These are phyloP conservation scores for Casuarina glauca DNA, from an alignment of 306 rosid species.

Conservation along the genomic window DNA sequence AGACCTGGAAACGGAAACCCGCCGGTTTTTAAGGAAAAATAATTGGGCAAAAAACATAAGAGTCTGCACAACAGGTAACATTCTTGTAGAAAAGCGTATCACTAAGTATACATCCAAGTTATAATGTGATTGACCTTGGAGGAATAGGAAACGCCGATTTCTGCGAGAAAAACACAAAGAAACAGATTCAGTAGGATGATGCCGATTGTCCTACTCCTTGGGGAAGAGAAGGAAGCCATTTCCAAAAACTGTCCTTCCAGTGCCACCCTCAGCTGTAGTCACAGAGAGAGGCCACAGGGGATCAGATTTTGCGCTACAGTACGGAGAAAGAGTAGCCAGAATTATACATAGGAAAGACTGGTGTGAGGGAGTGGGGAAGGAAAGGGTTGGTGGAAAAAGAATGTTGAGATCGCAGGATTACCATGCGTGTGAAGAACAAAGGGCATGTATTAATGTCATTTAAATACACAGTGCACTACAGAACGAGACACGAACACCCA, in stretches of 20 bases:
- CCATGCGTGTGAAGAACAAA: conserved; percentile 14
- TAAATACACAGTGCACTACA: not conserved
- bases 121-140: conserved; percentile 46
- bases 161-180: conserved; percentile 47
- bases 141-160: conserved; percentile 44
- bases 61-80: not conserved
- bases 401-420: conserved; percentile 27
- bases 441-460: not conserved
- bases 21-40: conserved; percentile 8
- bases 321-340: conserved; percentile 5
- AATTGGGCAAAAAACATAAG: not conserved
- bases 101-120: not conserved
- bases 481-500: conserved; percentile 14
- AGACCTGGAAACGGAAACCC: conserved; percentile 52
- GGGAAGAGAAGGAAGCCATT: conserved; percentile 40
- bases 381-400: conserved; percentile 7
- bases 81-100: not conserved
- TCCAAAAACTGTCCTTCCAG: not conserved
- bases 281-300: conserved; percentile 4
- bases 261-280: not conserved
- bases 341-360: conserved; percentile 16
- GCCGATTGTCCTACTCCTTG: conserved; percentile 17
- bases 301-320: conserved; percentile 9
- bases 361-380: conserved; percentile 1
- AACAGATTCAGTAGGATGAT: conserved; percentile 30